A percentile compares a stretch with the other conserved stretches of the same genome.
These are phyloP conservation scores for Hanseniaspora clermontiae DNA, from an alignment of 805 yeast species.

Conservation along the genomic window DNA sequence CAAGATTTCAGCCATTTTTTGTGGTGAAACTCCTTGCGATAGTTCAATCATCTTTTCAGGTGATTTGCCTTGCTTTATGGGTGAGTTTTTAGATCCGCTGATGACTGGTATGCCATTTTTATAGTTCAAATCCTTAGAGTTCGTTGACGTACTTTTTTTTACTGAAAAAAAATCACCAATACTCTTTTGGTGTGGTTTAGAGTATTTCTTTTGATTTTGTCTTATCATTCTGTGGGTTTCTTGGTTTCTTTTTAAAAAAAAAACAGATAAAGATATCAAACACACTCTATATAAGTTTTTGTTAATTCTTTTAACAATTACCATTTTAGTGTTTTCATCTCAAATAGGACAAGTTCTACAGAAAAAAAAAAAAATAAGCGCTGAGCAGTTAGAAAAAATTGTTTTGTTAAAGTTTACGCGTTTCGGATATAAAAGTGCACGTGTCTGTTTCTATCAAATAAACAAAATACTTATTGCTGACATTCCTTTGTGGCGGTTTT, in stretches of 20 bases:
- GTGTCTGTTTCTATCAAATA: background rate
- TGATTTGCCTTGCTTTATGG: conserved; percentile 9
- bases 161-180: conserved; percentile 6
- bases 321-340: background rate
- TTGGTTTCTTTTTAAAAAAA: background rate
- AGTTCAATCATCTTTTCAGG: conserved; percentile 12
- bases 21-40: background rate
- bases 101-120: conserved; percentile 10
- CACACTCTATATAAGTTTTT: background rate
- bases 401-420: background rate
- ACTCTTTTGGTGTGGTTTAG: background rate
- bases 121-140: background rate
- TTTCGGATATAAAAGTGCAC: background rate
- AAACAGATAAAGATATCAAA: background rate
- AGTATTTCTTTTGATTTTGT: background rate
- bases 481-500: too few relatives aligned
- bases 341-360: too few relatives aligned
- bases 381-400: background rate
- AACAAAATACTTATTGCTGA: too few relatives aligned
- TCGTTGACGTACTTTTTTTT: background rate
- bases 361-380: background rate
- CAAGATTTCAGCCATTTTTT: background rate
- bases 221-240: background rate
- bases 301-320: background rate
- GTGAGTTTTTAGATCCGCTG: background rate